Evolutionary conservation across 371 early-diverging fungal species (phyloP), one percentile per base, ranked within the genome.

Genomic region (Chytridium lagenaria): DNA sequence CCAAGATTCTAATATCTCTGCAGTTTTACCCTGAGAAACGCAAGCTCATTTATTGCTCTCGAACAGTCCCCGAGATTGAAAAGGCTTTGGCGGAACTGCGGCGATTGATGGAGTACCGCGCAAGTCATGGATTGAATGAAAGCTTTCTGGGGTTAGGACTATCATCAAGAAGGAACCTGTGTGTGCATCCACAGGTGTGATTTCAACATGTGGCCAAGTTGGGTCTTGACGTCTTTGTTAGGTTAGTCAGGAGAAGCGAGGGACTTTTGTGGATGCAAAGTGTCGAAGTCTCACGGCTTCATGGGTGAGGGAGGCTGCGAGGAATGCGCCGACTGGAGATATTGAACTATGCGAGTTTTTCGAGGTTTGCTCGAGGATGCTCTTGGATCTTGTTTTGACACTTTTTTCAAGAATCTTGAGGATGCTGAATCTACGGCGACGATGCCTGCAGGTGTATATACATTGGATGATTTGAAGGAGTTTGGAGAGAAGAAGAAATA

Each of bases 21-120:
- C 33, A 94, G 92, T 87, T 88, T 75, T 92, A 95, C 71, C 92
- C 93, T 28, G 93, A 94, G 70, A 90, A 93, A 70, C 81, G 98
- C 49, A 99, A 99, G 83, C 86, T 99, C 23, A 91, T 99, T 28
- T 99, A 99, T 87, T 98, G 99, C 80, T 98, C 98, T 40, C 95
- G 99, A 77, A 97, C 98, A 0, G 98, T 99, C 22, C 97, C 97
- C 22, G 99, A 99, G 83, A 97, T 99, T 74, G 99, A 99, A 77
- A 99, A 99, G 83, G 98, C 99, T 1, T 83, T 99, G 69, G 94
- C 93, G 31, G 99, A 99, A 85, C 86, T 99, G 75, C 92, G 96
- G 77, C 89, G 95, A 22, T 81, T 99, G 73, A 92, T 98, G 78
- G 92, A 85, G 38, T 99, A 95, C 82, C 86, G 99, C 16, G 68